Base-by-base conservation (phyloP, 768 basidiomycete species). In the Boletus subparvulus region DNA sequence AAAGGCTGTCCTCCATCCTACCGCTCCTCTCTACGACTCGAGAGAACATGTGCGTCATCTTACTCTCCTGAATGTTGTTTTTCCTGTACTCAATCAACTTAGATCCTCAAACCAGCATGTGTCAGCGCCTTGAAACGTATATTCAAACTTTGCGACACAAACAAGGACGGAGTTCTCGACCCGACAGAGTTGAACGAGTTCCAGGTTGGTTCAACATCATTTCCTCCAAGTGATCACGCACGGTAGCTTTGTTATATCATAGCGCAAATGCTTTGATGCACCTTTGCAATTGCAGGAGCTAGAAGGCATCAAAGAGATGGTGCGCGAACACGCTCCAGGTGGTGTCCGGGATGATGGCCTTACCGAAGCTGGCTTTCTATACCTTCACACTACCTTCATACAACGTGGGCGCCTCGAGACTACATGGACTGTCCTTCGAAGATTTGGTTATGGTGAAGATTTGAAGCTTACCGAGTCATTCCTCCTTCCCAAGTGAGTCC, bases 401-500 rank as follows among this genome's bases (percentile, higher is more conserved):
- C 96, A 96, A 74, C 86, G 88, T 41, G 96, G 96, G 21, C 83
- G 96, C 47, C 79, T 96, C 59, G 96, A 99, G 72, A 98, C 96
- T 28, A 98, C 96, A 2, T 99, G 96, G 96, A 95, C 93, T 9
- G 94, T 96, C 7, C 79, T 99, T 61, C 79, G 95, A 59, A 92
- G 86, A 68, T 98, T 97, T 70, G 96, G 96, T 5, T 99, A 99
- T 67, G 96, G 88, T 14, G 96, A 98, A 70, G 95, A 98, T 66
- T 73, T 99, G 60, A 85, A 87, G 63, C 75, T 99, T 59, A 88
- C 88, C 26, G 96, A 98, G 69, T 80, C 83, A 8, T 97, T 95
- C 74, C 76, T 99, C 56, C 79, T 81, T 54, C 96, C 96, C 21
- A 94, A 89, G 96, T 95, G 64, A 65, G 90, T 74, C 26, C 39